phyloP scores from a whole-genome alignment of 1,139 yeast species.

The Yamadazyma sp. region DNA sequence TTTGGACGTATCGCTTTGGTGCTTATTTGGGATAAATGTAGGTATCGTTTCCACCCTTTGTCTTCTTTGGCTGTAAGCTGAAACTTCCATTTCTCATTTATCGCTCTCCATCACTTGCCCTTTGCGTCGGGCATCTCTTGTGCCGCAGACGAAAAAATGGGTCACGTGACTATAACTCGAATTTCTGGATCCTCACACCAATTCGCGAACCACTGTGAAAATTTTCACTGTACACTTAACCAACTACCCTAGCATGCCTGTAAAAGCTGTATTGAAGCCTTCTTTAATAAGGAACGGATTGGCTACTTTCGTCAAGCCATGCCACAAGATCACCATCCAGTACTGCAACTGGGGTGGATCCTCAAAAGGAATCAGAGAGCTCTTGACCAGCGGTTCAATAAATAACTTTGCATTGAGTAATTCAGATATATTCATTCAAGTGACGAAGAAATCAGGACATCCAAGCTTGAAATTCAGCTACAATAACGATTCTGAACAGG shows the following conservation, averaged over 20 bases:
- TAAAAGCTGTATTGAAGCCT: slow-evolving; percentile 51
- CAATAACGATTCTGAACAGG: slow-evolving; percentile 28
- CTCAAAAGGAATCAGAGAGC: slow-evolving; percentile 76
- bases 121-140: neutral
- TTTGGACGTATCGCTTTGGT: neutral
- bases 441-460: slow-evolving; percentile 74
- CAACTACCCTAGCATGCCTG: slow-evolving; percentile 34
- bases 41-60: too few species aligned
- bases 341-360: slow-evolving; percentile 97
- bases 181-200: slow-evolving; percentile 1
- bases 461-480: slow-evolving; percentile 77
- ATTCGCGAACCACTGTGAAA: neutral
- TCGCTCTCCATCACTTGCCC: neutral
- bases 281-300: slow-evolving; percentile 76
- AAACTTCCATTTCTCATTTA: neutral
- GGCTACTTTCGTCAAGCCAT: slow-evolving; percentile 74
- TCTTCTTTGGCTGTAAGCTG: too few species aligned
- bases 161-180: too few species aligned
- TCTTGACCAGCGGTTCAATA: slow-evolving; percentile 56
- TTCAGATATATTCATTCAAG: slow-evolving; percentile 70
- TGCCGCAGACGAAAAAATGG: neutral
- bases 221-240: neutral
- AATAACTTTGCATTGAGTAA: slow-evolving; percentile 56
- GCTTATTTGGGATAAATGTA: too few species aligned
- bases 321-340: slow-evolving; percentile 68